phyloP scores from a whole-genome alignment of 208 protist species.

The Tritrichomonas foetus region DNA sequence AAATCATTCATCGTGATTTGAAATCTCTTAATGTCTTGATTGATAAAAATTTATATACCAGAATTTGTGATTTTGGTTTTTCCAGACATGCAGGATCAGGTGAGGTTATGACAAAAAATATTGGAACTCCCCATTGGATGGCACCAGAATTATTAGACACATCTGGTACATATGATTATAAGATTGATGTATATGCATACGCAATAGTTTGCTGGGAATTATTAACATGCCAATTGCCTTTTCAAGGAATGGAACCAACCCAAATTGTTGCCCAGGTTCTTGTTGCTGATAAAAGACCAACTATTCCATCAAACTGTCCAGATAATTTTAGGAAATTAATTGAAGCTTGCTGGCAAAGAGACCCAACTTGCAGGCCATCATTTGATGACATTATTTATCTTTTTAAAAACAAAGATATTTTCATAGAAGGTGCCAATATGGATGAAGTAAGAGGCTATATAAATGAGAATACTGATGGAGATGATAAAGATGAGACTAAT shows the following conservation, averaged over 20 bases:
- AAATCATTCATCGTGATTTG: constrained; percentile 18
- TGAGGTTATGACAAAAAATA: not conserved
- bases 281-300: not conserved
- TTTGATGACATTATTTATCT: not conserved
- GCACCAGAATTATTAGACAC: not conserved
- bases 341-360: not conserved
- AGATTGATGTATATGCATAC: constrained; percentile 6
- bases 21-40: not conserved
- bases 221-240: not conserved
- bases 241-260: not conserved
- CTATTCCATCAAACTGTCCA: not conserved
- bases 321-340: not conserved
- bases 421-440: not conserved
- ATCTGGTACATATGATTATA: not conserved
- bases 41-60: not conserved
- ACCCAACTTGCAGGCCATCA: not conserved
- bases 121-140: not conserved
- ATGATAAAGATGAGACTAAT: not conserved
- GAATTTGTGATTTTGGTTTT: constrained; percentile 17
- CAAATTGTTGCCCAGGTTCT: not conserved
- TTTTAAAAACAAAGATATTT: not conserved
- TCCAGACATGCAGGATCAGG: not conserved
- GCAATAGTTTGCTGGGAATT: not conserved
- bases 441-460: not conserved
- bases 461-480: not conserved